Evolutionary conservation across 441 rosid species (phyloP).

Genomic region (Populus hybrid): DNA sequence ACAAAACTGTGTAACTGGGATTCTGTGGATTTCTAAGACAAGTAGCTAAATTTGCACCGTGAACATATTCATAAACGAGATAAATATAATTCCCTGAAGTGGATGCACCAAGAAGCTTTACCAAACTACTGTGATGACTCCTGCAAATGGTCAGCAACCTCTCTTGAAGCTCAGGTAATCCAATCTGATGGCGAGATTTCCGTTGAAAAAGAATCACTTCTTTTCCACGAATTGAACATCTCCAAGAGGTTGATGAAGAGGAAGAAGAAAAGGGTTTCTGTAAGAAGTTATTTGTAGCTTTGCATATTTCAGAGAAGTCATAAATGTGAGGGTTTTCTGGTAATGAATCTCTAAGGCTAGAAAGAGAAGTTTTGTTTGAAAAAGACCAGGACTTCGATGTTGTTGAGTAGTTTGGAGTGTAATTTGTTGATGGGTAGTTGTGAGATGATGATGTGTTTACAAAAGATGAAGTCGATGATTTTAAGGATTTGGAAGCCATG

Average conservation of each 20-base stretch:
- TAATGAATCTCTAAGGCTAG: not conserved
- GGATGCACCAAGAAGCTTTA: constrained; percentile 68
- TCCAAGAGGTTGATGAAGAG: constrained; percentile 68
- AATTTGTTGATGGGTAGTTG: not conserved
- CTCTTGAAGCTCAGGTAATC: constrained; percentile 40
- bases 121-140: constrained; percentile 70
- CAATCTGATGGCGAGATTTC: constrained; percentile 48
- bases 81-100: constrained; percentile 59
- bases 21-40: constrained; percentile 60
- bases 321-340: constrained; percentile 40
- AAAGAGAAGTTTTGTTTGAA: constrained; percentile 20
- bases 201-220: constrained; percentile 63
- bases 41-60: constrained; percentile 59
- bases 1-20: constrained; percentile 62
- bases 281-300: constrained; percentile 79
- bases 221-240: constrained; percentile 58
- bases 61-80: constrained; percentile 57
- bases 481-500: not conserved
- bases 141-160: constrained; percentile 54
- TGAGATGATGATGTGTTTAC: constrained; percentile 19
- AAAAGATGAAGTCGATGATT: not conserved
- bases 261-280: constrained; percentile 54
- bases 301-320: constrained; percentile 59
- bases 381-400: constrained; percentile 5
- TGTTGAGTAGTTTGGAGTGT: constrained; percentile 5